A percentile compares a stretch with the other conserved stretches of the same genome.
phyloP scores from a whole-genome alignment of 257 asterid species.

The Thymus quinquecostatus region DNA sequence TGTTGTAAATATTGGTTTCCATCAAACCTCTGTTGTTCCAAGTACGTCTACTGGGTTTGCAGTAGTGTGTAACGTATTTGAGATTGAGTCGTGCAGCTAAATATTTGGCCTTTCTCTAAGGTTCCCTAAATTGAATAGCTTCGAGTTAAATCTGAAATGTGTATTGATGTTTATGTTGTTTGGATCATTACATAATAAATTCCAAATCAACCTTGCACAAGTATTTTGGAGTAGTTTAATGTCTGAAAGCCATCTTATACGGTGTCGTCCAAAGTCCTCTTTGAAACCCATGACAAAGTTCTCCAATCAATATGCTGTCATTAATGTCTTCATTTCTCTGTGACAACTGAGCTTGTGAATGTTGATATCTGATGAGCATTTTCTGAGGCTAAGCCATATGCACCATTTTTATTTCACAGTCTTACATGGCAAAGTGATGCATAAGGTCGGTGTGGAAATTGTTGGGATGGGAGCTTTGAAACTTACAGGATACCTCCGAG shows the following conservation, averaged over 20 bases:
- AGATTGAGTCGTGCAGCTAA: constrained; percentile 2
- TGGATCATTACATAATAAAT: neutral
- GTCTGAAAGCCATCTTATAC: neutral
- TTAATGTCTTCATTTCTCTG: constrained; percentile 13
- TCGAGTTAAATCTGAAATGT: neutral
- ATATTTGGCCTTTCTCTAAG: neutral
- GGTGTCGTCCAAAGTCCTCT: neutral
- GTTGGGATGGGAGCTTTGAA: constrained; percentile 91
- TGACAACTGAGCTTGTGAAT: neutral
- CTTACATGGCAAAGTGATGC: constrained; percentile 85
- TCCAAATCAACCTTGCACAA: neutral
- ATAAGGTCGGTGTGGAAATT: constrained; percentile 82
- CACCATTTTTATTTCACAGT: constrained; percentile 45
- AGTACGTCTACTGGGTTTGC: constrained; percentile 47
- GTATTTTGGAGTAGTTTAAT: neutral
- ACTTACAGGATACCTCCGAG: constrained; percentile 90
- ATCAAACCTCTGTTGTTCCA: constrained; percentile 91
- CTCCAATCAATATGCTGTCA: constrained; percentile 3
- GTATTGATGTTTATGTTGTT: neutral
- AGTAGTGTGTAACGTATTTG: constrained; percentile 21
- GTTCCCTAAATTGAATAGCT: neutral
- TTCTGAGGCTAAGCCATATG: constrained; percentile 10
- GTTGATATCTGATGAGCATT: constrained; percentile 15
- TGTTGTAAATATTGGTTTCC: constrained; percentile 91
- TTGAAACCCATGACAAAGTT: neutral